Evolutionary conservation across 2,329 filamentous ascomycete genomes (phyloP).

Genomic region (Hypomyces rosellus): DNA sequence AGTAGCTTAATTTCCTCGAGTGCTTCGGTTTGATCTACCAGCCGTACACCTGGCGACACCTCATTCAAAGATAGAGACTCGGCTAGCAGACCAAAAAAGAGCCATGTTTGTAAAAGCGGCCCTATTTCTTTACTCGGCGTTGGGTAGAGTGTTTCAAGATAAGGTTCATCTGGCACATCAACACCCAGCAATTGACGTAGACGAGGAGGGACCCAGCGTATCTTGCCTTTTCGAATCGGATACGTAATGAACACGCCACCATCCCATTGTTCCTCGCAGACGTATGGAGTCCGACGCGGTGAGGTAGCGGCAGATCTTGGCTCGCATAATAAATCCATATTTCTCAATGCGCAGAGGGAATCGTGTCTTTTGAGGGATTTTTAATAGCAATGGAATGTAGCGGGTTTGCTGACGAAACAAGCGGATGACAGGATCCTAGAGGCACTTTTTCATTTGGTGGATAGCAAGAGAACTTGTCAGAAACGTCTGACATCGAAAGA

Average conservation of each 20-base stretch:
- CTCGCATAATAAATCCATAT: constrained; percentile 18
- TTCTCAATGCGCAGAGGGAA: no score
- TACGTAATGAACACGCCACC: constrained; percentile 21
- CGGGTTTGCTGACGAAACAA: no score
- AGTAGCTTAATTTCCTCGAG: constrained; percentile 12
- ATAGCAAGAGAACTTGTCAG: no score
- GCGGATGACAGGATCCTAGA: no score
- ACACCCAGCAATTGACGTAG: constrained; percentile 4
- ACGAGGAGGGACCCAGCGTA: constrained; percentile 6
- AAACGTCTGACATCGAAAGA: no score
- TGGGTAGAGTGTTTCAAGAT: constrained; percentile 13
- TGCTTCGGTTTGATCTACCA: constrained; percentile 10
- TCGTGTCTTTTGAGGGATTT: no score
- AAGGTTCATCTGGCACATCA: constrained; percentile 8
- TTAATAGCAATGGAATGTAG: no score
- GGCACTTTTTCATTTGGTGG: no score
- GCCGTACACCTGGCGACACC: constrained; percentile 8
- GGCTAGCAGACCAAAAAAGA: constrained; percentile 26
- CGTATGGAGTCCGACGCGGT: constrained; percentile 16
- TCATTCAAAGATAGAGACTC: constrained; percentile 25
- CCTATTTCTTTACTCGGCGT: constrained; percentile 18
- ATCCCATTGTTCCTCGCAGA: constrained; percentile 21
- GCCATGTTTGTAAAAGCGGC: constrained; percentile 26
- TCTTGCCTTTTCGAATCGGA: constrained; percentile 14
- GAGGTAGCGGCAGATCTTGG: constrained; percentile 15